Base-by-base conservation (phyloP, 139 green algal genomes). In the Edaphochlamys debaryana region DNA sequence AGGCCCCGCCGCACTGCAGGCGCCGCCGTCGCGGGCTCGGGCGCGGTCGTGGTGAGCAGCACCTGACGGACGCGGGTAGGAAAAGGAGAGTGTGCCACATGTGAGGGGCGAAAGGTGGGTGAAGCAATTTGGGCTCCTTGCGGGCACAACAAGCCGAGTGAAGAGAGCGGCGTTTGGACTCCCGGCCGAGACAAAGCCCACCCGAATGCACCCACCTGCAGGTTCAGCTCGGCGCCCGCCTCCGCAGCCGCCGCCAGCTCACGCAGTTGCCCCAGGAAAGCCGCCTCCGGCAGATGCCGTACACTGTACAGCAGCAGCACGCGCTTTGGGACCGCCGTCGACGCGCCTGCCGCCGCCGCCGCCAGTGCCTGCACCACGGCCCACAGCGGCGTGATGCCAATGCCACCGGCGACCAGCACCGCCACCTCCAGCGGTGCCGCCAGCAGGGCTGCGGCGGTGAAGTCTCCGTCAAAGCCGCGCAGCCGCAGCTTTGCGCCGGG, bases 371-470 rank as follows among this genome's bases (percentile, higher is more conserved):
- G 32, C 25, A 86, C 52, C 34, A 89, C 79, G 48, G 62, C 36
- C 22, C 85, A 48, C 54, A 89, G 52, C 1, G 85, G 85, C 0
- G 85, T 89, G 79, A 89, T 80, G 56, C 85, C 85, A 27, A 89
- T 86, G 70, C 85, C 85, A 34, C 70, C 85, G 37, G 79, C 85
- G 29, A 89, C 30, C 50, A 89, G 85, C 79, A 89, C 56, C 66
- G 68, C 68, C 27, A 69, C 19, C 1, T 83, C 23, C 58, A 62
- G 22, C 40, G 0, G 37, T 38, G 36, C 34, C 34, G 30, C 19
- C 45, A 48, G 69, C 69, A 48, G 9, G 42, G 79, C 41, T 6
- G 38, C 36, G 3, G 79, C 64, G 7, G 72, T 79, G 56, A 89
- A 89, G 6, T 86, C 79, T 0, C 85, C 85, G 8, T 27, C 58